Base-by-base conservation (phyloP, 1,139 yeast species). In the Taphrina betulina region DNA sequence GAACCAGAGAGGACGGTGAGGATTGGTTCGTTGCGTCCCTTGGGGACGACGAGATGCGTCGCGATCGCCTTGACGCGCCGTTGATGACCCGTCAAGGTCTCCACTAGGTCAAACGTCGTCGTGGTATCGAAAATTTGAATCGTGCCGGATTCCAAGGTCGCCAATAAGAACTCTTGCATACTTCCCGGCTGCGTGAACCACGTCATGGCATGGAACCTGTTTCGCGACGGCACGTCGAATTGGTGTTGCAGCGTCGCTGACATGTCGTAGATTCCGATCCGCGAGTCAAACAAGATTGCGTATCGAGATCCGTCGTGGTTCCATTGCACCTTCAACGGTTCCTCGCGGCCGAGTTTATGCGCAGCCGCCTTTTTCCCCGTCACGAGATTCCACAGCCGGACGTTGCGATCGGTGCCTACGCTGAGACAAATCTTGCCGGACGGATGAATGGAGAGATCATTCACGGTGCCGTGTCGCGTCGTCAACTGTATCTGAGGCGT, bases 281-380 rank as follows among this genome's bases (percentile, higher is more conserved):
- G 26, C 10, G 35, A 24, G 17, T 52, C 50, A 16, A 42, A 42
- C n/a, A 52, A 36, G n/a, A 52, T 43, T 10, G 56, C 56, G 34
- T 52, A 52, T 23, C 42, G 40, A n/a, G 37, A 42, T 3, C 56
- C 56, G 17, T 14, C 23, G n/a, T n/a, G 10, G 23, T 43, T 52
- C 56, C 56, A 52, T 1, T 50, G 43, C 10, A 52, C 46, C 23
- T 43, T 35, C 16, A 52, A 8, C 5, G 48, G 48, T 28, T 52
- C 56, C 17, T 29, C 56, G n/a, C 33, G 28, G 26, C 34, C 43
- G 16, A 52, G 29, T 12, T 85, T 88, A 68, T 89, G 73, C 7
- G 80, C 76, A 1, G 95, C 90, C 4, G 98, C 97, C 71, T 89
- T 90, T 67, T 87, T 86, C n/a, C 89, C 95, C 2, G 97, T 90